Percentiles rank a stretch among this genome's conserved stretches.
These are phyloP conservation scores for Stenogyne calaminthoides DNA, from an alignment of 305 asterid species.

Conservation along the genomic window DNA sequence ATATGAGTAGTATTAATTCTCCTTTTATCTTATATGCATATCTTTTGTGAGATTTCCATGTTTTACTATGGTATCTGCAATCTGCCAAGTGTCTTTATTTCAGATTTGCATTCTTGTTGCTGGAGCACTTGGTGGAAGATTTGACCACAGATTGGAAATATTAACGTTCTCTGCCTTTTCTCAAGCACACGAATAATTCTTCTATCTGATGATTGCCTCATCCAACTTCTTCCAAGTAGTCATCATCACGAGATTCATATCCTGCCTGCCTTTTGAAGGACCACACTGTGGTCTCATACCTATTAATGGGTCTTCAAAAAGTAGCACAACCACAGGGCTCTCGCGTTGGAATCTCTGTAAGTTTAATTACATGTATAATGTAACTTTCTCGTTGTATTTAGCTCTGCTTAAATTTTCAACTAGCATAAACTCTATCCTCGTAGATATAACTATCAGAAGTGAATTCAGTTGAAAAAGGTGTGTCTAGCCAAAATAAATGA, in stretches of 20 bases:
- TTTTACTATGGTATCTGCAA: slow-evolving; percentile 6
- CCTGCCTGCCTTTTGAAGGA: slow-evolving; percentile 61
- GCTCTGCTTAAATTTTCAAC: not conserved
- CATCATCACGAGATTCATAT: slow-evolving; percentile 72
- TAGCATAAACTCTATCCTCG: not conserved
- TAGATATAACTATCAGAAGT: not conserved
- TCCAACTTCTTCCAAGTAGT: slow-evolving; percentile 76
- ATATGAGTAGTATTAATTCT: not conserved
- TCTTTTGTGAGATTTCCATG: not conserved
- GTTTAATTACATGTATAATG: slow-evolving; percentile 28
- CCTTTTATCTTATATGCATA: not conserved
- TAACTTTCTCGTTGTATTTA: not conserved
- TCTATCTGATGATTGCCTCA: slow-evolving; percentile 84
- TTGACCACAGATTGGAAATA: slow-evolving; percentile 90
- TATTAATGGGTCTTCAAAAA: slow-evolving; percentile 58
- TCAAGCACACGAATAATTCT: slow-evolving; percentile 61
- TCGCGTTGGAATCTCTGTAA: slow-evolving; percentile 85
- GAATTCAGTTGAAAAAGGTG: not conserved
- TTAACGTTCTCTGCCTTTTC: slow-evolving; percentile 71
- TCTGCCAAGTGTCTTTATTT: slow-evolving; percentile 24
- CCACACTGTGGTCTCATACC: slow-evolving; percentile 96
- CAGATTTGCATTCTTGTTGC: slow-evolving; percentile 84
- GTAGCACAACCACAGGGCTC: slow-evolving; percentile 84
- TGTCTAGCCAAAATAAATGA: not conserved
- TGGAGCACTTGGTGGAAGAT: slow-evolving; percentile 98